Evolutionary conservation across 2,329 filamentous ascomycete genomes (phyloP), one percentile per base, ranked within the genome.

Genomic region (Hypoxylon sp.): DNA sequence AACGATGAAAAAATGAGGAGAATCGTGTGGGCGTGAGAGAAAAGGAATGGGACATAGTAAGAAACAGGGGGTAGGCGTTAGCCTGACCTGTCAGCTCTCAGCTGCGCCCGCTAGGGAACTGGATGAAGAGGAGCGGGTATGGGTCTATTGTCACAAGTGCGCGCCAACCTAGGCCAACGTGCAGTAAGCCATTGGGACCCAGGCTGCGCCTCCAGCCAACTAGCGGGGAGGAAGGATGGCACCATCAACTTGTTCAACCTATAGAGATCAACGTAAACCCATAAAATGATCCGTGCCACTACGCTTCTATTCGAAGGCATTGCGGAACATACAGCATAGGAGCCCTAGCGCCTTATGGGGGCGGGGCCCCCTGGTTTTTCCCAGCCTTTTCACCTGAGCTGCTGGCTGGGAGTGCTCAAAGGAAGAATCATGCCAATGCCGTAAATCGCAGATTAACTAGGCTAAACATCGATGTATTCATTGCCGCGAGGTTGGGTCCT

Each of bases 11-110:
- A 57, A 49, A 45, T 65, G 57, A 69, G 55, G 53, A 71, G 63
- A 69, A 65, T 38, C 52, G 34, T 34, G 25, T 21, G 57, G 51
- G 63, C 52, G 17, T 58, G 65, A 61, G 64, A 64, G 59, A 50
- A 66, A 41, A 41, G 43, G 61, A 58, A 63, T 34, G 45, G 59
- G 51, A 60, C 63, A 65, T 57, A 59, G 58, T 45, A 32, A 61
- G 65, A 45, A 53, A 38, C 51, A 63, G 51, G 45, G 48, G 36
- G 28, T 53, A 25, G 13, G 38, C 50, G 48, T 66, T 57, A 62
- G 63, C 63, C 61, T 32, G 56, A 60, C 56, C 68, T 60, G 65
- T 70, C 68, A 70, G 65, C 65, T 70, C 65, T 71, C 63, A 71
- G 68, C 68, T 69, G 49, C 60, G 63, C 60, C 68, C 63, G 63